Evolutionary conservation across 75 land plant species (phyloP).

Genomic region (Chamaecyparis obtusa): DNA sequence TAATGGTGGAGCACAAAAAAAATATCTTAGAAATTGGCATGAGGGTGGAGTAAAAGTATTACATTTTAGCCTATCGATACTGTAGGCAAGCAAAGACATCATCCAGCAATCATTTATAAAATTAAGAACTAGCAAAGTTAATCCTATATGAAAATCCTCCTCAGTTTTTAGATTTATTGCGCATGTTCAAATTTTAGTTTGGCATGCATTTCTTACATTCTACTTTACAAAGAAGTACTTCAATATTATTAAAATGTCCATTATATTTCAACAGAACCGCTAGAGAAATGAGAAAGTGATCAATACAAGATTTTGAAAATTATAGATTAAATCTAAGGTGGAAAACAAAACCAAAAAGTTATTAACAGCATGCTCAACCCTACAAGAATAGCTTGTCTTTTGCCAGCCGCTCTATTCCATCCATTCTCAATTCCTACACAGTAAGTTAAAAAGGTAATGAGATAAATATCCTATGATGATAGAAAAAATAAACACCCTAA

Average conservation of each 20-base stretch:
- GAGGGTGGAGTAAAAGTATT: neutral
- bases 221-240: neutral
- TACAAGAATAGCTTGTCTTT: conserved; percentile 21
- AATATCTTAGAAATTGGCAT: neutral
- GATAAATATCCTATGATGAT: neutral
- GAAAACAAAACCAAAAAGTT: neutral
- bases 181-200: neutral
- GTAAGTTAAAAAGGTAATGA: neutral
- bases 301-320: neutral
- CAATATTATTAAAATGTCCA: neutral
- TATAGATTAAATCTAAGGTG: neutral
- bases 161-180: neutral
- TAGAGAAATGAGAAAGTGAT: neutral
- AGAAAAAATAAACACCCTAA: neutral
- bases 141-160: neutral
- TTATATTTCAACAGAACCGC: neutral
- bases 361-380: conserved; percentile 1
- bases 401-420: conserved; percentile 19
- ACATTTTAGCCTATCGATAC: neutral
- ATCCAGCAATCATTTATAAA: neutral
- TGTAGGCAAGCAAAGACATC: neutral
- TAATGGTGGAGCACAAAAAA: neutral
- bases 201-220: neutral
- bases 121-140: neutral
- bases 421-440: conserved; percentile 22